Conservation (phyloP, 2,329 filamentous ascomycete species). For the Triangularia setosa region DNA sequence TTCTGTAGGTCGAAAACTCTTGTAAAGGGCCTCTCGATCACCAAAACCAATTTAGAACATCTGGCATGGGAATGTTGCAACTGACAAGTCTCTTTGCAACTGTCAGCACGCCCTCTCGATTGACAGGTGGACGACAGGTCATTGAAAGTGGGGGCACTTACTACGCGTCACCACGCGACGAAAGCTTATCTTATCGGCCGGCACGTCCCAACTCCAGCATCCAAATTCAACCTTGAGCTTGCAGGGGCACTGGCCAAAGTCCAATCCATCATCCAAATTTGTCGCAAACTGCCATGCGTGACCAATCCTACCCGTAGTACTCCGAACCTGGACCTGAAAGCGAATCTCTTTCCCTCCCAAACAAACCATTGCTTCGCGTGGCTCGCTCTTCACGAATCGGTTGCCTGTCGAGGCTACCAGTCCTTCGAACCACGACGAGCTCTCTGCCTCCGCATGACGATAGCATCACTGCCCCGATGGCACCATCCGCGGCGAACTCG, state of each 20-base stretch:
- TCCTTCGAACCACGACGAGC: not conserved
- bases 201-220: not conserved
- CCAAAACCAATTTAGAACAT: too few relatives aligned
- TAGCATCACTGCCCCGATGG: conserved; percentile 18
- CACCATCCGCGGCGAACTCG: conserved; percentile 17
- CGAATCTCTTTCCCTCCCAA: not conserved
- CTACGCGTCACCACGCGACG: not conserved
- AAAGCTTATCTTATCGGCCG: not conserved
- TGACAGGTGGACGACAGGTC: not conserved
- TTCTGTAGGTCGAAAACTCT: too few relatives aligned
- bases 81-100: not conserved
- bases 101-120: too few relatives aligned
- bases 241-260: not conserved
- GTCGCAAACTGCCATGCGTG: not conserved
- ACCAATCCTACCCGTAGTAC: not conserved
- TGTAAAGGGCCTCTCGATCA: too few relatives aligned
- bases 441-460: not conserved
- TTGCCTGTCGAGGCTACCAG: too few relatives aligned
- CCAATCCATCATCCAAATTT: not conserved
- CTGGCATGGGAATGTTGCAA: not conserved
- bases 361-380: not conserved
- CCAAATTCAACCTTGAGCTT: not conserved
- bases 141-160: not conserved
- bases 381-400: not conserved
- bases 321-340: not conserved